Evolutionary conservation across 129 eudicot species (phyloP).

Genomic region (Solidago caesia): DNA sequence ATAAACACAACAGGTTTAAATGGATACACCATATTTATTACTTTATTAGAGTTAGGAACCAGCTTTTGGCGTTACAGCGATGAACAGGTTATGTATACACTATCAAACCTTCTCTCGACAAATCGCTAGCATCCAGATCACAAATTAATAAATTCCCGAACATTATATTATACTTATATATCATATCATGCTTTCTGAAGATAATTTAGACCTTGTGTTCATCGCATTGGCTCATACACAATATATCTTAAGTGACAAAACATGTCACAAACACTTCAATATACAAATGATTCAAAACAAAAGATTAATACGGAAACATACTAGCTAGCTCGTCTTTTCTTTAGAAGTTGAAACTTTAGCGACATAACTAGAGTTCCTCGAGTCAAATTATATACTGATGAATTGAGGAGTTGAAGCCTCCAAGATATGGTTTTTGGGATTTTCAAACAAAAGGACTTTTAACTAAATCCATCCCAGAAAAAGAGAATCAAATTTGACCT

Average conservation of each 20-base stretch:
- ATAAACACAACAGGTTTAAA: conserved; percentile 1
- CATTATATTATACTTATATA: no score
- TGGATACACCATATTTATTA: not conserved
- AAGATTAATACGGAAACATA: not conserved
- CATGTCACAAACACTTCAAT: not conserved
- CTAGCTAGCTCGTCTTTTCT: conserved; percentile 1
- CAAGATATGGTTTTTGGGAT: not conserved
- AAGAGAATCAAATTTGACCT: not conserved
- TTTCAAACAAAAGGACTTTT: not conserved
- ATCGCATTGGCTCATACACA: not conserved
- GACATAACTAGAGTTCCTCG: not conserved
- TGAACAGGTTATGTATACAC: not conserved
- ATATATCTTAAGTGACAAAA: conserved; percentile 5
- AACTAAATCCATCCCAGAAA: no score
- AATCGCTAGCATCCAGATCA: conserved; percentile 13
- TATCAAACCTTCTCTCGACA: no score
- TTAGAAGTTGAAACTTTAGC: not conserved
- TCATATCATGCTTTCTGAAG: conserved; percentile 4
- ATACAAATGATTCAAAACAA: not conserved
- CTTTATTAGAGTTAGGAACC: no score
- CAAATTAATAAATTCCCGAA: not conserved
- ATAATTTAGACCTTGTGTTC: not conserved
- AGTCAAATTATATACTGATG: not conserved
- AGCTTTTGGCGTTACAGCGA: conserved; percentile 1
- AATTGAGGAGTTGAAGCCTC: not conserved